These are phyloP conservation scores for Ajuga reptans DNA, from an alignment of 305 asterid species.

Conservation along the genomic window DNA sequence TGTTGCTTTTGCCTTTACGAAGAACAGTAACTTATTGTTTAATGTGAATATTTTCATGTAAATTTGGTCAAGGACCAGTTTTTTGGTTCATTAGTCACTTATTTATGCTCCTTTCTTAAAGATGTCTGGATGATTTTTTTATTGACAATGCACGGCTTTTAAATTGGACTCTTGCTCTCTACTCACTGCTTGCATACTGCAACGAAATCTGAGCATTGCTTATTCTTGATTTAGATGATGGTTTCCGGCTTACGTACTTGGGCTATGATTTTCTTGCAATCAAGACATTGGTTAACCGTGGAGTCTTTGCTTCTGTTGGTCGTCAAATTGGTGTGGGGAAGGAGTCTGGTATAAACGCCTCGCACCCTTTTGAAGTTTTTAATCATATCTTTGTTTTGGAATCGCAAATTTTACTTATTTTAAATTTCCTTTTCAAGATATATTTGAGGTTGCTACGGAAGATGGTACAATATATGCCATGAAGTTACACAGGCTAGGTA, in stretches of 20 bases:
- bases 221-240: constrained; percentile 55
- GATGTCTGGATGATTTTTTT: background rate
- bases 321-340: constrained; percentile 93
- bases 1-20: too few species aligned
- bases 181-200: too few species aligned
- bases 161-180: too few species aligned
- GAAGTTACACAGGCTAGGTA: constrained; percentile 94
- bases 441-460: constrained; percentile 89
- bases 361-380: background rate
- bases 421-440: constrained; percentile 40
- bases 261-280: constrained; percentile 96
- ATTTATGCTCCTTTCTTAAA: background rate
- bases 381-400: constrained; percentile 6
- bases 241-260: constrained; percentile 84
- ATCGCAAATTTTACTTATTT: constrained; percentile 1
- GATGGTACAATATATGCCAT: constrained; percentile 88
- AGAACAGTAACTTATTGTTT: too few species aligned
- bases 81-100: background rate
- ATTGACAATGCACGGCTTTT: background rate
- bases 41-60: too few species aligned
- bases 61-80: background rate
- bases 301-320: constrained; percentile 77
- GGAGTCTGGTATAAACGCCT: constrained; percentile 65
- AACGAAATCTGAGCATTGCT: too few species aligned
- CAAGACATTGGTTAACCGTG: constrained; percentile 84